Conservation (phyloP, 1,284 basidiomycete species). For the Ustilago tritici region DNA sequence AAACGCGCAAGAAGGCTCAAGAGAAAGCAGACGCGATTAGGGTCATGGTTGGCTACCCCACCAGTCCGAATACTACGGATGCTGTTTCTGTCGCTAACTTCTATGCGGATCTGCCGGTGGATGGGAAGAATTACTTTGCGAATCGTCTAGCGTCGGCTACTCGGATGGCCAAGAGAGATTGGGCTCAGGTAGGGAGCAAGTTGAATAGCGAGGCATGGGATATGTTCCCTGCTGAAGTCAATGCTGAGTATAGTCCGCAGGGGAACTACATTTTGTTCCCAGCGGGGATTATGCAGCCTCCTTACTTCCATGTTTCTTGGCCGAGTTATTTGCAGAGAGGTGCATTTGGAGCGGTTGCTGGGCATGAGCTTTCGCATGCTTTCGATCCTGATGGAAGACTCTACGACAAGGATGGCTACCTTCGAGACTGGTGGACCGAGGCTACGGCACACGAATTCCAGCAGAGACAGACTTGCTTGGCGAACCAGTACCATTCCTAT, state of each 20-base stretch:
- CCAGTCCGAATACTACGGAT: constrained; percentile 83
- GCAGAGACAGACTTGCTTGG: constrained; percentile 85
- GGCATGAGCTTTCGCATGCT: constrained; percentile 77
- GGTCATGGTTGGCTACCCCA: constrained; percentile 89
- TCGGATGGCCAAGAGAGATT: constrained; percentile 73
- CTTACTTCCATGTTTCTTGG: constrained; percentile 90
- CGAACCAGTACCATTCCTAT: constrained; percentile 86
- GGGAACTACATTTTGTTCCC: constrained; percentile 88
- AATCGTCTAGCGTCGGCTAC: constrained; percentile 78
- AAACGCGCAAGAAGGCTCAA: constrained; percentile 83
- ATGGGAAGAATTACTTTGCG: constrained; percentile 81
- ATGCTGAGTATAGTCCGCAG: constrained; percentile 67
- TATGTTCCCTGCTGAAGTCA: constrained; percentile 79
- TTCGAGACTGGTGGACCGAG: constrained; percentile 81
- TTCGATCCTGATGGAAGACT: constrained; percentile 89
- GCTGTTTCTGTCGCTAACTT: constrained; percentile 80
- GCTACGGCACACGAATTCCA: constrained; percentile 86
- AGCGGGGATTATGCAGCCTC: constrained; percentile 91
- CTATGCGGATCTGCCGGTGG: constrained; percentile 79
- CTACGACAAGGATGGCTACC: constrained; percentile 73
- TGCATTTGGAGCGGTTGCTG: constrained; percentile 63
- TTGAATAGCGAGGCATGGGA: constrained; percentile 85
- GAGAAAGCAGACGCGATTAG: constrained; percentile 86
- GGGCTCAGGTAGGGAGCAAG: constrained; percentile 80
- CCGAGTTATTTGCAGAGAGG: constrained; percentile 90